Evolutionary conservation across 2,329 filamentous ascomycete genomes (phyloP), one percentile per base, ranked within the genome.

Genomic region (Pseudogymnoascus sp.): DNA sequence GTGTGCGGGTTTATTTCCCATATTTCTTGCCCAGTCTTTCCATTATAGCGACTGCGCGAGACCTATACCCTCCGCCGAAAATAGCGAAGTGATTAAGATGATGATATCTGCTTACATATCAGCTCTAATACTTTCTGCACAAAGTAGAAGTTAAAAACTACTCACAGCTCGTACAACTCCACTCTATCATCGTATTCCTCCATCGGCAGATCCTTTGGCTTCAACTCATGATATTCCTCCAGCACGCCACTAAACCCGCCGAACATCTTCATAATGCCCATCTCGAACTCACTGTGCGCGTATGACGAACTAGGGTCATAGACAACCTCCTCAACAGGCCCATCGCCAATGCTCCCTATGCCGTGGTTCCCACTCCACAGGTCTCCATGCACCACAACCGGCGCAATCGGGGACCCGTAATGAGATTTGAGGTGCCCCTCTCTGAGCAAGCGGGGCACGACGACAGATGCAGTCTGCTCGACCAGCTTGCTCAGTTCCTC

Each of bases 251-350:
- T 86, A 75, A 96, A 96, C 0, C 93, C 93, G 0, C 93, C 93
- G 81, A 97, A 97, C 92, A 97, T 96, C 61, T 83, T 84, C 92
- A 97, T 97, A 68, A 96, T 96, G 0, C 93, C 93, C 61, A 96
- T 78, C 68, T 97, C 93, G 74, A 88, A 97, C 78, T 97, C 93
- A 1, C 83, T 88, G 73, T 97, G 93, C 1, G 88, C 91, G 72
- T 96, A 97, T 67, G 89, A 89, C 44, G 86, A 83, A 1, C 88
- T 88, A 0, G 92, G 86, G 72, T 97, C 93, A 72, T 87, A 97
- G 1, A 96, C 84, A 0, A 96, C 85, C 67, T 92, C 88, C 68
- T 93, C 89, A 0, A 80, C 76, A 29, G 72, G 76, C 33, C 72
- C 69, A 3, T 74, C 74, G 26, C 71, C 78, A 61, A 96, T 87